Evolutionary conservation across 768 basidiomycete genomes (phyloP), one percentile per base, ranked within the genome.

Genomic region (Coprinopsis marcescibilis): DNA sequence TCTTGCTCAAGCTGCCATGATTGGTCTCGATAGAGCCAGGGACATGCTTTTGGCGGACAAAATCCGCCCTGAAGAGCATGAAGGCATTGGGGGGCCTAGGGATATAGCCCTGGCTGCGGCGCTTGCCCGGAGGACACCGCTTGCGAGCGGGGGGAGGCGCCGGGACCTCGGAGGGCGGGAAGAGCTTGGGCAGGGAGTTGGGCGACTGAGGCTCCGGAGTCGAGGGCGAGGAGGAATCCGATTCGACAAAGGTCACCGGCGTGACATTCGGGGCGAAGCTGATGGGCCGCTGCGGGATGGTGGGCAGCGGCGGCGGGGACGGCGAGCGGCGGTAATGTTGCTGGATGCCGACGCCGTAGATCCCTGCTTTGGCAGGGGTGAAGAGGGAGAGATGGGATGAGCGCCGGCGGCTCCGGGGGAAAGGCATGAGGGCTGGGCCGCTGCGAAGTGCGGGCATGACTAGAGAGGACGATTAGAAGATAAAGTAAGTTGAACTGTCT

Each of bases 61-160:
- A 88, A 40, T 85, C 82, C 3, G 85, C 85, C 46, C 87, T 78
- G 71, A 89, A 90, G 54, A 90, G 75, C 71, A 90, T 90, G 70
- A 89, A 90, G 7, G 87, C 87, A 51, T 90, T 90, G 4, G 87
- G 84, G 1, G 87, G 87, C 17, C 87, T 77, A 2, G 87, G 87
- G 40, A 90, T 85, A 59, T 90, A 85, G 12, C 67, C 79, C 49
- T 64, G 73, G 52, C 67, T 70, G 43, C 75, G 72, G 38, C 80
- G 75, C 67, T 81, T 85, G 49, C 77, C 79, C 0, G 78, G 80
- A 1, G 80, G 80, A 2, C 43, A 48, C 49, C 61, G 55, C 29
- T 60, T 60, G 3, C 61, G 47, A 3, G 53, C 41, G 3, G 58
- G 54, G 0, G 54, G 52, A 1, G 52, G 50, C 0, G 57, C 49